phyloP scores from a whole-genome alignment of 306 rosid genomes.

The Parietaria judaica region DNA sequence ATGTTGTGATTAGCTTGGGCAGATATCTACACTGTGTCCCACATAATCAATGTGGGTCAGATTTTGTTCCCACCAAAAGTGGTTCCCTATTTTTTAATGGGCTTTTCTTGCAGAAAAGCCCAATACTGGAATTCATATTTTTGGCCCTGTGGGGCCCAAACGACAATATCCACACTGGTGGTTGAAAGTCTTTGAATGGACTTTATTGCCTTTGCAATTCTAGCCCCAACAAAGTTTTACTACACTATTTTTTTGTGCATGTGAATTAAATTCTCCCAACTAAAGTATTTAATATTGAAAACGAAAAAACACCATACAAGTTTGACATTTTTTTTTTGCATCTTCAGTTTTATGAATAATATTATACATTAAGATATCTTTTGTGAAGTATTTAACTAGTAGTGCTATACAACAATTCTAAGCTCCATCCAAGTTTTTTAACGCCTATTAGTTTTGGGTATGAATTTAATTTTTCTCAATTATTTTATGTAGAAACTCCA shows the following conservation, averaged over 20 bases:
- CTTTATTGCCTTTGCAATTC: background rate
- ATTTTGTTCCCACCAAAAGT: background rate
- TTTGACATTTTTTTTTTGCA: background rate
- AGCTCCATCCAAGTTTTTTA: too few species aligned
- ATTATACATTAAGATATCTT: background rate
- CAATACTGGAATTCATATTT: background rate
- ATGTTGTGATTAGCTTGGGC: background rate
- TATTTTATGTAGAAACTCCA: too few species aligned
- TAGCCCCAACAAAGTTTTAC: background rate
- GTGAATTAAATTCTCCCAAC: background rate
- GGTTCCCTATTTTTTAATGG: background rate
- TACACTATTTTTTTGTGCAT: background rate
- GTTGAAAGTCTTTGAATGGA: background rate
- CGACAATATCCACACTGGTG: background rate
- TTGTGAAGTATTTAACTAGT: background rate
- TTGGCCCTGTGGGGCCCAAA: background rate
- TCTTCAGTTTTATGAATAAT: background rate
- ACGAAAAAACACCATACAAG: background rate
- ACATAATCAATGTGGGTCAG: conserved; percentile 2
- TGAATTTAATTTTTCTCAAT: too few species aligned
- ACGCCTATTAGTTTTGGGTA: too few species aligned
- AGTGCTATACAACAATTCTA: too few species aligned
- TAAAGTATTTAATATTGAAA: background rate
- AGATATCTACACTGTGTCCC: conserved; percentile 2
- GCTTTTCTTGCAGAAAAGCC: background rate